phyloP scores from a whole-genome alignment of 2,329 filamentous ascomycete species.

The Ceratocystis ficicola region DNA sequence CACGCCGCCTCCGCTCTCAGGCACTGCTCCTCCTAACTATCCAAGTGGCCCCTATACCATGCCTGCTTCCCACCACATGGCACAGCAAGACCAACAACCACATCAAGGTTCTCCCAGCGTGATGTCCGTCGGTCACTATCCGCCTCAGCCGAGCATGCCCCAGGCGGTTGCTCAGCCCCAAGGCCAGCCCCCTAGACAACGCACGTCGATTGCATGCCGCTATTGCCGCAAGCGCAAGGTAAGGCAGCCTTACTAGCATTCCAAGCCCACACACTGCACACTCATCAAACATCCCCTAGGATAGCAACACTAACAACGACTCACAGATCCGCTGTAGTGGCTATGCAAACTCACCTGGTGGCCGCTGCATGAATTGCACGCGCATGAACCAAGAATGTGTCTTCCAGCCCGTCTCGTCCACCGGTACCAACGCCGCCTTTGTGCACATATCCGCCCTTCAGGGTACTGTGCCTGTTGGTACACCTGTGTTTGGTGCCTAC shows the following conservation, averaged over 20 bases:
- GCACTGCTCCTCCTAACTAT: neutral
- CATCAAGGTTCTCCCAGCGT: neutral
- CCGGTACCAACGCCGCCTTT: slow-evolving; percentile 42
- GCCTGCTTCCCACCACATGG: neutral
- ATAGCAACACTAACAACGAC: slow-evolving; percentile 1
- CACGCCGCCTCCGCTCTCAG: neutral
- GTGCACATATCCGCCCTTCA: slow-evolving; percentile 46
- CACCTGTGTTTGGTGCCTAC: slow-evolving; percentile 39
- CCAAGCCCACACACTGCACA: neutral
- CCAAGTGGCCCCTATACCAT: slow-evolving; percentile 2
- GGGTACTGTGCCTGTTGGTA: slow-evolving; percentile 46
- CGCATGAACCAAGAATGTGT: slow-evolving; percentile 51
- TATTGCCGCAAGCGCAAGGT: slow-evolving; percentile 53
- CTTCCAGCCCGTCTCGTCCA: slow-evolving; percentile 47
- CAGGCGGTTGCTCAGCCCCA: neutral
- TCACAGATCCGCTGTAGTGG: slow-evolving; percentile 48
- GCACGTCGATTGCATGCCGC: slow-evolving; percentile 48
- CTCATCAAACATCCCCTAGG: neutral
- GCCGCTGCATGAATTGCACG: slow-evolving; percentile 49
- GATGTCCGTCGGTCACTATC: neutral
- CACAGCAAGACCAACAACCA: neutral
- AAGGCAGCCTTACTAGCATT: slow-evolving; percentile 15
- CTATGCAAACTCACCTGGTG: slow-evolving; percentile 46
- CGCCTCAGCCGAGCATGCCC: neutral
- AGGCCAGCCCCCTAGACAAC: slow-evolving; percentile 38